phyloP scores from a whole-genome alignment of 371 early-diverging fungal genomes.

The Mucor sp. region DNA sequence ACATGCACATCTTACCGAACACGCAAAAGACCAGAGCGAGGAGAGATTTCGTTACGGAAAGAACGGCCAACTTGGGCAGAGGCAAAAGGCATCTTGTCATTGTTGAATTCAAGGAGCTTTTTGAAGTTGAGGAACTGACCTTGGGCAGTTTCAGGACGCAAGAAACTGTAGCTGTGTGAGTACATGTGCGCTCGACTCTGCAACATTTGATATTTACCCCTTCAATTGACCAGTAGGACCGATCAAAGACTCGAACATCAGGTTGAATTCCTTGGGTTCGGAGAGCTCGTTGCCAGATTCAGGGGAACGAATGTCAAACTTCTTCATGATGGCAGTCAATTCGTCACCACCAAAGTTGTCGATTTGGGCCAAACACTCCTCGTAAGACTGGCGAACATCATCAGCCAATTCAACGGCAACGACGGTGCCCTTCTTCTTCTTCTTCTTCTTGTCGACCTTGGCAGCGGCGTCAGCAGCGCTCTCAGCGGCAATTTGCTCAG shows the following conservation, averaged over 20 bases:
- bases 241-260: constrained; percentile 99
- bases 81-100: constrained; percentile 99
- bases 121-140: constrained; percentile 99
- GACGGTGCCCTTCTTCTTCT: constrained; percentile 66
- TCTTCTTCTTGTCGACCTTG: constrained; percentile 72
- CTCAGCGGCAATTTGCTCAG: constrained; percentile 29
- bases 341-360: constrained; percentile 93
- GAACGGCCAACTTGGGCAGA: constrained; percentile 98
- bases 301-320: constrained; percentile 90
- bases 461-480: constrained; percentile 50
- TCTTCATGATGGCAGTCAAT: constrained; percentile 86
- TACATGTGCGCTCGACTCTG: neutral
- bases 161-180: constrained; percentile 56
- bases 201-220: constrained; percentile 54
- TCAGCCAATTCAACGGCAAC: constrained; percentile 72
- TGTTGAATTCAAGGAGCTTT: constrained; percentile 96
- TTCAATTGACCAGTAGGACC: constrained; percentile 97
- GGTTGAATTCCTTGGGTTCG: constrained; percentile 95
- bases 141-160: constrained; percentile 99
- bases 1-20: constrained; percentile 71
- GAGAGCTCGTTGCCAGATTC: constrained; percentile 93
- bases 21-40: constrained; percentile 96
- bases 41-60: constrained; percentile 99
- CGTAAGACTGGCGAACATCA: constrained; percentile 70
- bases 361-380: constrained; percentile 88